Base-by-base conservation (phyloP, 2,329 filamentous ascomycete species). In the Dactylellina cionopaga region DNA sequence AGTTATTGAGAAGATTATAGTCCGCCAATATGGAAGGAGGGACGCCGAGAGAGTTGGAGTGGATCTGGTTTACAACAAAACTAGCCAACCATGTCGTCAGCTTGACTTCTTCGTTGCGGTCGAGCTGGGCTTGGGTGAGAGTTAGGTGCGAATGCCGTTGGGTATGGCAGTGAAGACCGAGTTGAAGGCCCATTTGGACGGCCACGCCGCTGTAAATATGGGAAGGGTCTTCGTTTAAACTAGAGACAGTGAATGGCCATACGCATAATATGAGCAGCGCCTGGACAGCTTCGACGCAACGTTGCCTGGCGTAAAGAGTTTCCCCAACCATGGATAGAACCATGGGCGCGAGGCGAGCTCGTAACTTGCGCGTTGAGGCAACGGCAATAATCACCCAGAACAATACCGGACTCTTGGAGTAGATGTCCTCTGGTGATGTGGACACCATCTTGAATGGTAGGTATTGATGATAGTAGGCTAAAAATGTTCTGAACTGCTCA, bases 311-410 rank as follows among this genome's bases (percentile, higher is more conserved):
- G n/a, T 54, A 64, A 3, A 64, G 33, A 1, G 59, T 31, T 1
- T 64, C 59, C 15, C 22, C 25, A 44, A 54, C 59, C 22, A 64
- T 44, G 7, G 59, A 15, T 24, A 19, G 43, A 37, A 64, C 54
- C 59, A 64, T 64, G 9, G 59, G 59, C n/a, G 59, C 33, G 7
- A 64, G 47, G n/a, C 59, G 29, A 5, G 33, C 17, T 10, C 59
- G 13, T 24, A 54, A 11, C 31, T 52, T 64, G 10, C 59, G 59
- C 3, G 59, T 64, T 2, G 59, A 64, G 15, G 59, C 59, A 7
- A 64, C 47, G 10, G 59, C 27, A 25, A 64, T 64, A 17, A 64
- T 64, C 0, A 64, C 59, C 59, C 59, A 64, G 35, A 64, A 64
- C 5, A 64, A 27, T 17, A 64, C 25, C 3, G 59, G 46, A 29